Base-by-base conservation (phyloP, 2,329 filamentous ascomycete genomes). In the Ophiostoma ips region DNA sequence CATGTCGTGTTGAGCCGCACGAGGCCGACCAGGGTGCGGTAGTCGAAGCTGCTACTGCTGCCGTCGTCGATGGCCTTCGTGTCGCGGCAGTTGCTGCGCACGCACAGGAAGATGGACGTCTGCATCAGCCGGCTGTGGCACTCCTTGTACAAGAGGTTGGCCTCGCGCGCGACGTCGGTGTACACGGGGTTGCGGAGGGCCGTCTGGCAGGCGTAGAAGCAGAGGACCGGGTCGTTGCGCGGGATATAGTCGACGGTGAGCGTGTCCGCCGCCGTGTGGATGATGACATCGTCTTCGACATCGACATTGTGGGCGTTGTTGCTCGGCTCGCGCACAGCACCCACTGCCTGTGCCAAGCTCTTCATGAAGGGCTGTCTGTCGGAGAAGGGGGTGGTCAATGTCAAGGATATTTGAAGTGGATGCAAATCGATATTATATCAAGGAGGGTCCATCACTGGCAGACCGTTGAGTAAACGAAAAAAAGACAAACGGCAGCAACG, bases 1-100 rank as follows among this genome's bases (percentile, higher is more conserved):
- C 69, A 71, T 5, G 64, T 68, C 19, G 59, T 50, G 50, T 68
- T 68, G 46, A 68, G 53, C 9, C 51, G 51, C 2, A 19, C 41
- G 12, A 67, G 44, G 0, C 61, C 63, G 0, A 36, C 55, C 1
- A 53, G 52, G 9, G 52, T 46, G 33, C 24, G 30, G 34, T 30
- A 36, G 35, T 46, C 46, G 11, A 41, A 28, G 11, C 16, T 33
- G 24, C 35, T 35, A 35, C 19, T 24, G 10, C 15, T 16, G 13
- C 15, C 19, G 9, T 8, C n/a, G n/a, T n/a, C n/a, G n/a, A n/a
- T n/a, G n/a, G n/a, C n/a, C n/a, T n/a, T n/a, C n/a, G n/a, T 15
- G 16, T n/a, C 52, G 30, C 55, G 55, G 53, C 69, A 71, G 56
- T 67, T 64, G 3, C 62, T 54, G 4, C 59, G 54, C 11, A 66